Evolutionary conservation across 2,329 filamentous ascomycete genomes (phyloP).

Genomic region (Blastomyces parvus): DNA sequence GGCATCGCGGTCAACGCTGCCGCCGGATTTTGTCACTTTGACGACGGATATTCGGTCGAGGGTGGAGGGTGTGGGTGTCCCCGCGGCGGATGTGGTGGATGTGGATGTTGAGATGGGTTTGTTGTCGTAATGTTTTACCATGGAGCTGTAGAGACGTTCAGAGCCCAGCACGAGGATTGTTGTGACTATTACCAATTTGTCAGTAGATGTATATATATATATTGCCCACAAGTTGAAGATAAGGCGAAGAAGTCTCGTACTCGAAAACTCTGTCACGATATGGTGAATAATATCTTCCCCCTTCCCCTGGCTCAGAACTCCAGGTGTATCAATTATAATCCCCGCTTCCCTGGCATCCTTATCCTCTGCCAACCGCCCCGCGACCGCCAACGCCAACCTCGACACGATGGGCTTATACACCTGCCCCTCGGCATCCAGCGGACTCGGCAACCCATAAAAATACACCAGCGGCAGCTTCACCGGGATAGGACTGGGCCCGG

Average conservation of each 20-base stretch:
- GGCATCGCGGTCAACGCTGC: conserved; percentile 67
- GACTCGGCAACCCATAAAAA: conserved; percentile 65
- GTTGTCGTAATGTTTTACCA: conserved; percentile 57
- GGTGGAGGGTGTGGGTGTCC: conserved; percentile 37
- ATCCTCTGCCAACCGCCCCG: conserved; percentile 68
- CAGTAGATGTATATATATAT: conserved; percentile 20
- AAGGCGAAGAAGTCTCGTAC: conserved; percentile 26
- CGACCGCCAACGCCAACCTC: conserved; percentile 67
- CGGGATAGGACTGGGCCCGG: conserved; percentile 75
- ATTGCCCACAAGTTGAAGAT: not conserved
- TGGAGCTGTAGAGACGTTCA: conserved; percentile 62
- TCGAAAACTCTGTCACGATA: conserved; percentile 60
- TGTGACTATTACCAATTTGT: conserved; percentile 48
- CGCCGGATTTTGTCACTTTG: conserved; percentile 73
- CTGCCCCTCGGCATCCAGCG: conserved; percentile 58
- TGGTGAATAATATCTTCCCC: conserved; percentile 72
- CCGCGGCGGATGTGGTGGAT: conserved; percentile 32
- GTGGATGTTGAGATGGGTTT: conserved; percentile 40
- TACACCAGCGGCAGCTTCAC: conserved; percentile 90
- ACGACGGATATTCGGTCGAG: conserved; percentile 67
- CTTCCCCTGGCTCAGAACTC: conserved; percentile 53
- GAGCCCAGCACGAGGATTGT: conserved; percentile 75
- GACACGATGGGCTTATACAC: conserved; percentile 67
- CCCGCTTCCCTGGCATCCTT: conserved; percentile 60
- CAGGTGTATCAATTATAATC: conserved; percentile 76